Percentiles rank a stretch among this genome's conserved stretches.
Conservation (phyloP, 2,329 filamentous ascomycete genomes). For the Venturiaceae sp. region DNA sequence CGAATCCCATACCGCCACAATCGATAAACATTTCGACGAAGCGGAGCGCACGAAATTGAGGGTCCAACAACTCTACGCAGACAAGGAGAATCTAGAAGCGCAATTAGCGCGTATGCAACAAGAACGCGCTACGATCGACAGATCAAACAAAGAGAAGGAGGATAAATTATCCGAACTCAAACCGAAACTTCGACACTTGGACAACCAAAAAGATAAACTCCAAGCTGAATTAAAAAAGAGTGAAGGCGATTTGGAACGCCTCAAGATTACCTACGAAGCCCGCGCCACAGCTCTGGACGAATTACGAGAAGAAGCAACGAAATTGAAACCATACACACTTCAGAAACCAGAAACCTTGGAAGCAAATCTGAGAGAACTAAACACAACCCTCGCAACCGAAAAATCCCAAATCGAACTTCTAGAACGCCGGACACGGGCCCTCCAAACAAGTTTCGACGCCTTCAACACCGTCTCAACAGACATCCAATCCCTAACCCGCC, state of each 20-base stretch:
- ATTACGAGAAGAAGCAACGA: constrained; percentile 74
- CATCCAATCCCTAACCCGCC: constrained; percentile 76
- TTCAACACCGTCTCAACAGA: constrained; percentile 78
- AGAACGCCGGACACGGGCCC: constrained; percentile 75
- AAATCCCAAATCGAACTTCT: constrained; percentile 79
- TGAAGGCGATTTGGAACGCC: constrained; percentile 67
- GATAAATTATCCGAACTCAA: constrained; percentile 82
- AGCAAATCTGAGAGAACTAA: constrained; percentile 70
- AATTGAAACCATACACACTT: constrained; percentile 82
- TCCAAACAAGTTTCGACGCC: constrained; percentile 87
- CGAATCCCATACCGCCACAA: constrained; percentile 79
- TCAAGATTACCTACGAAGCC: constrained; percentile 63
- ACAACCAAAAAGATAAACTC: constrained; percentile 73
- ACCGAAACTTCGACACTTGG: constrained; percentile 67
- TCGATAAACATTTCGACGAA: constrained; percentile 91
- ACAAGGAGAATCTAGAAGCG: constrained; percentile 80
- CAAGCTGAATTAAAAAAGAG: constrained; percentile 73
- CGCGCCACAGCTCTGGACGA: constrained; percentile 61
- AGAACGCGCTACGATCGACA: constrained; percentile 72
- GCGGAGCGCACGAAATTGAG: constrained; percentile 75
- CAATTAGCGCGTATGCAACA: constrained; percentile 71
- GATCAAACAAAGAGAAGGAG: constrained; percentile 73
- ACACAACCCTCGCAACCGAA: constrained; percentile 65
- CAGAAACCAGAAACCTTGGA: constrained; percentile 82
- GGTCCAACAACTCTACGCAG: constrained; percentile 75